These are phyloP conservation scores for Cornus suecica DNA, from an alignment of 148 eudicot species.

Conservation along the genomic window DNA sequence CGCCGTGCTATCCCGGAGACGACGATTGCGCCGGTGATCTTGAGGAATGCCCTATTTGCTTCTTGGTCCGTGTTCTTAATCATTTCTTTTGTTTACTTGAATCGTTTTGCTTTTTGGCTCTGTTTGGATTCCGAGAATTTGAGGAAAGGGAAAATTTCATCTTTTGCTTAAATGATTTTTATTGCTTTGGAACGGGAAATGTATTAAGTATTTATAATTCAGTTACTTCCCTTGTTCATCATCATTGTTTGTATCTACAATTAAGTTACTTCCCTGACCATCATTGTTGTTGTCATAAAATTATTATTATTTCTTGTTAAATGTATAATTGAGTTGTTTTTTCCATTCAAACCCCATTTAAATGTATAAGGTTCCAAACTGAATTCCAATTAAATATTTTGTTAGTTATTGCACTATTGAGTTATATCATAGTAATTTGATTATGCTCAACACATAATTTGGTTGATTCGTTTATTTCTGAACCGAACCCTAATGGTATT, in stretches of 20 bases:
- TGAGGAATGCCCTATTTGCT: slow-evolving; percentile 96
- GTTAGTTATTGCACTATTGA: not conserved
- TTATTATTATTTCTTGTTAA: not conserved
- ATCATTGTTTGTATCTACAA: not conserved
- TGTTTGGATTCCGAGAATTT: slow-evolving; percentile 1
- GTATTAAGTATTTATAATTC: not conserved
- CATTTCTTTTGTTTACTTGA: not conserved
- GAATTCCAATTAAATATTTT: not conserved
- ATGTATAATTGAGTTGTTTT: not conserved
- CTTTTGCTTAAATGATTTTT: too few relatives aligned
- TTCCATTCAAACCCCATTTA: not conserved
- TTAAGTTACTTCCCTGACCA: not conserved
- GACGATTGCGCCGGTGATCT: slow-evolving; percentile 64
- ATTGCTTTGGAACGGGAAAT: not conserved
- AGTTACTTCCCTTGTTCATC: not conserved
- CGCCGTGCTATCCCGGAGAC: slow-evolving; percentile 93
- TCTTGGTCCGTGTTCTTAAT: slow-evolving; percentile 57
- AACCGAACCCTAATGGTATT: not conserved
- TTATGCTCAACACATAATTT: not conserved
- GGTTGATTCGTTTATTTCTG: not conserved
- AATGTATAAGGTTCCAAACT: not conserved
- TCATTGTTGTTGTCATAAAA: not conserved
- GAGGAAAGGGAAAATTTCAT: not conserved
- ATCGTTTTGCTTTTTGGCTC: not conserved
- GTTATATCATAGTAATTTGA: too few relatives aligned